A percentile compares a stretch with the other conserved stretches of the same genome.
Conservation (phyloP, 108 stramenopile species). For the Licmophora abbreviata region DNA sequence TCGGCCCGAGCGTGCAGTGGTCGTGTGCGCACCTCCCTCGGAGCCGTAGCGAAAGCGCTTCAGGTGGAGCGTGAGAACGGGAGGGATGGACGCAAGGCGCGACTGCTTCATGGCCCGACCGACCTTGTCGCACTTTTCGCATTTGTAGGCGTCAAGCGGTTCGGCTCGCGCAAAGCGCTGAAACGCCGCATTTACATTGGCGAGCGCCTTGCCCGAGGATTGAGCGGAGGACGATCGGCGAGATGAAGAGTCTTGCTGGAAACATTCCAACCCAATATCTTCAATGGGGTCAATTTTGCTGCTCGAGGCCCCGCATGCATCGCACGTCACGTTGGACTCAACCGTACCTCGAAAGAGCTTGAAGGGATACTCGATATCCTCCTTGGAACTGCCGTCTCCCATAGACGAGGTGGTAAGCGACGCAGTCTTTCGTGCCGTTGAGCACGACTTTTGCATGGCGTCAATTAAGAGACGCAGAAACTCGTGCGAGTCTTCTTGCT, state of each 20-base stretch:
- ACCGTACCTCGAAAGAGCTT: constrained; percentile 79
- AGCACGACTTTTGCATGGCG: constrained; percentile 85
- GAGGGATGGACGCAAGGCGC: constrained; percentile 74
- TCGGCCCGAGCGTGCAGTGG: constrained; percentile 14
- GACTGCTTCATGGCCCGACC: constrained; percentile 80
- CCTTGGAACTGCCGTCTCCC: not conserved
- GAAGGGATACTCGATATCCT: constrained; percentile 75
- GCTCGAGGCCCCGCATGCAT: constrained; percentile 46
- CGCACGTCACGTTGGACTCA: constrained; percentile 76
- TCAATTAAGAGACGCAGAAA: constrained; percentile 94
- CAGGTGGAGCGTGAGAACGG: constrained; percentile 80
- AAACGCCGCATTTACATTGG: constrained; percentile 57
- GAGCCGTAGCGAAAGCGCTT: constrained; percentile 81
- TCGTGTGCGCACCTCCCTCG: not conserved
- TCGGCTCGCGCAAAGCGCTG: constrained; percentile 68
- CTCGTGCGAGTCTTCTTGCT: constrained; percentile 98
- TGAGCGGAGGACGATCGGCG: too few species aligned
- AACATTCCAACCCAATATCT: constrained; percentile 82
- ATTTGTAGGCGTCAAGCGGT: constrained; percentile 78
- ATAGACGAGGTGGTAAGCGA: not conserved
- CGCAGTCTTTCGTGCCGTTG: constrained; percentile 28
- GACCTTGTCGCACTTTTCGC: constrained; percentile 77
- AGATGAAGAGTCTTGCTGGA: constrained; percentile 18
- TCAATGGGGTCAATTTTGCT: constrained; percentile 83
- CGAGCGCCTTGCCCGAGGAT: constrained; percentile 20